Evolutionary conservation across 2,329 filamentous ascomycete species (phyloP).

Genomic region (Dothiorella sarmentorum): DNA sequence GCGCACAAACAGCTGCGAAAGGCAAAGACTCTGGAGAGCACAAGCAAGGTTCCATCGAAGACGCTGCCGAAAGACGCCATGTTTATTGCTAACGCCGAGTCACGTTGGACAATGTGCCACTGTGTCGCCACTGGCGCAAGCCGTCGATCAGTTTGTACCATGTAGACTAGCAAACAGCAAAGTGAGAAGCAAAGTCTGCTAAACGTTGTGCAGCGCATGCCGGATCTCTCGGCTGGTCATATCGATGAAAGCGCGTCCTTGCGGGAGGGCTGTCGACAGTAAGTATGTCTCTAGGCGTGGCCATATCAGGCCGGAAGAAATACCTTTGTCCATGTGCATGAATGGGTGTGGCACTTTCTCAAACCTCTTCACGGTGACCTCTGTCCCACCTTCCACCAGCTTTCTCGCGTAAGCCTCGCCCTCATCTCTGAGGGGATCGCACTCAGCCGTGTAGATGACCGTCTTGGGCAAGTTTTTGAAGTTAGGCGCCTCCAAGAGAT

Average conservation of each 20-base stretch:
- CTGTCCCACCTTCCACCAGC: background rate
- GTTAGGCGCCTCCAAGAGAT: background rate
- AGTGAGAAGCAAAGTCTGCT: background rate
- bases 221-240: background rate
- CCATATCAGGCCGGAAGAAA: too few relatives aligned
- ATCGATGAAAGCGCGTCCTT: background rate
- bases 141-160: too few relatives aligned
- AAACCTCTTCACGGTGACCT: background rate
- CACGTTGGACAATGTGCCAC: too few relatives aligned
- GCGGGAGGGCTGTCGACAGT: background rate
- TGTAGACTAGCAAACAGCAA: background rate
- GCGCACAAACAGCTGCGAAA: too few relatives aligned
- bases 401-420: background rate
- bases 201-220: background rate
- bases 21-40: too few relatives aligned
- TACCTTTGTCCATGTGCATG: constrained; percentile 11
- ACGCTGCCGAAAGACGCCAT: too few relatives aligned
- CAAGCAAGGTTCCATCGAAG: too few relatives aligned
- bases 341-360: background rate
- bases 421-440: background rate
- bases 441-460: background rate
- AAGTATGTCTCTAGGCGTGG: too few relatives aligned
- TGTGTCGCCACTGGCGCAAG: too few relatives aligned
- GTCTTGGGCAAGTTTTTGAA: background rate
- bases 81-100: too few relatives aligned